Evolutionary conservation across 2,329 filamentous ascomycete genomes (phyloP), one percentile per base, ranked within the genome.

Genomic region (Epichloe festucae): DNA sequence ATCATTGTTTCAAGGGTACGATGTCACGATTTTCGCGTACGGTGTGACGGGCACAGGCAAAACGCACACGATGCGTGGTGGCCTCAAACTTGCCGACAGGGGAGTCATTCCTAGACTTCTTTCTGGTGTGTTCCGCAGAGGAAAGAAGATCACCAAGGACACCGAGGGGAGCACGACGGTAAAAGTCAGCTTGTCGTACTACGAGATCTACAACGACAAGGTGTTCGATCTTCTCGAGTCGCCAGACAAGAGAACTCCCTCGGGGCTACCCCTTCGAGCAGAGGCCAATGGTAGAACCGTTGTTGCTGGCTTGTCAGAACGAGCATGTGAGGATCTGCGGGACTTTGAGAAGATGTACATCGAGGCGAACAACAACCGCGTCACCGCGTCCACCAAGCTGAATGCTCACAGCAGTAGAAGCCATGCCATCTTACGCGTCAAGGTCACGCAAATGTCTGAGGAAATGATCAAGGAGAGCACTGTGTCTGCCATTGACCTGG

Each of bases 121-220:
- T 43, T 94, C 88, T 67, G 81, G 80, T 59, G 86, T 97, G 53
- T 97, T 91, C 65, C 80, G 91, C 46, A 77, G 88, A 54, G 84
- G 85, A 56, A 87, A 89, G 68, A 95, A 94, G 73, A 83, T 93
- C 17, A 78, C 81, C 57, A 93, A 91, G 67, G 89, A 95, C 61
- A 78, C 82, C 2, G 73, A 76, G 4, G 87, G 83, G 11, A 73
- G 81, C 49, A 90, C 84, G 0, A 75, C 72, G 2, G 87, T 94
- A 21, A 73, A 80, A 8, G 87, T 95, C 15, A 75, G 81, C 12
- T 76, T 96, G 62, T 90, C 87, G 31, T 96, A 96, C 70, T 95
- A 95, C 70, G 90, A 96, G 66, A 95, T 96, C 58, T 96, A 96
- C 70, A 95, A 94, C 66, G 90, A 96, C 72, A 91, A 91, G 65